phyloP scores from a whole-genome alignment of 1,284 basidiomycete genomes.

The Malassezia japonica region DNA sequence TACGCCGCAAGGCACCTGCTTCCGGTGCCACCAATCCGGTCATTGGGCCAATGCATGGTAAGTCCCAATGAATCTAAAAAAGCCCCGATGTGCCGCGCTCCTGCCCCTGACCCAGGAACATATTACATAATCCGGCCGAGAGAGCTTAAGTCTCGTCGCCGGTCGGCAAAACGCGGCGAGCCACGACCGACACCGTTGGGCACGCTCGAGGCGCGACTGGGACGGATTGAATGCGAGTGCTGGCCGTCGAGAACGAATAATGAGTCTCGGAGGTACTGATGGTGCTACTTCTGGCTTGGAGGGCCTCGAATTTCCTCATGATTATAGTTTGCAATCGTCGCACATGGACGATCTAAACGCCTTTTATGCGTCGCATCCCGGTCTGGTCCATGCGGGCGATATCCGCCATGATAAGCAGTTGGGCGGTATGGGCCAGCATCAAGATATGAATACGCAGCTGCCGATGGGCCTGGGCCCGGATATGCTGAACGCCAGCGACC shows the following conservation, averaged over 20 bases:
- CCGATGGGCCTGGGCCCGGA: not conserved
- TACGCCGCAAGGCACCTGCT: too few relatives aligned
- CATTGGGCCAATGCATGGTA: slow-evolving; percentile 18
- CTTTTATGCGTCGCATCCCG: not conserved
- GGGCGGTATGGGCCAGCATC: too few relatives aligned
- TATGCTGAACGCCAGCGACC: not conserved
- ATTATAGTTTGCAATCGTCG: not conserved
- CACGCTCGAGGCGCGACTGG: not conserved
- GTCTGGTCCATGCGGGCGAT: not conserved
- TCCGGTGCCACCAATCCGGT: slow-evolving; percentile 9
- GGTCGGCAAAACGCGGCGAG: not conserved
- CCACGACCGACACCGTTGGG: too few relatives aligned
- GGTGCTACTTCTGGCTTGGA: not conserved
- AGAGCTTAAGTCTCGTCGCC: not conserved
- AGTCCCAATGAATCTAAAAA: not conserved
- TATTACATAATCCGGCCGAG: slow-evolving; percentile 4
- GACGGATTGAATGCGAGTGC: too few relatives aligned
- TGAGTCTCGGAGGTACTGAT: not conserved
- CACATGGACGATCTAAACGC: not conserved
- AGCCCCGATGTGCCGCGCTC: not conserved
- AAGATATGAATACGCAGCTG: not conserved
- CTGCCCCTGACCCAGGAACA: not conserved
- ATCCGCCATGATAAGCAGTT: too few relatives aligned
- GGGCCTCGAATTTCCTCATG: not conserved
- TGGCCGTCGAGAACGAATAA: not conserved